phyloP scores from a whole-genome alignment of 139 green algal species.

The Micromonas commoda region DNA sequence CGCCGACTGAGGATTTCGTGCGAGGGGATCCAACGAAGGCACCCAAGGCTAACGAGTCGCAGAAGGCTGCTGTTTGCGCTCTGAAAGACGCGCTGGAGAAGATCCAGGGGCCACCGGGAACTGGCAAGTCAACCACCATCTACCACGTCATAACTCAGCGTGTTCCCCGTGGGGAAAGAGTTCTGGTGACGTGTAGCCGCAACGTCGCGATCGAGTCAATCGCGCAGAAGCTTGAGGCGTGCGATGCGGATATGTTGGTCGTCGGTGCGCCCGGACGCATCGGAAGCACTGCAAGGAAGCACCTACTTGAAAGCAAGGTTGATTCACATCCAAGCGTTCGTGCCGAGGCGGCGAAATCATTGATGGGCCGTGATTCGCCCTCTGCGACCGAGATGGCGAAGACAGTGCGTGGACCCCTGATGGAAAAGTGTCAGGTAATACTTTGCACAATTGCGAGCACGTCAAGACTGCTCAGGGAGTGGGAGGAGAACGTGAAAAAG shows the following conservation, averaged over 20 bases:
- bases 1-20: background rate
- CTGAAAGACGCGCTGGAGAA: constrained; percentile 7
- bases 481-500: background rate
- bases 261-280: background rate
- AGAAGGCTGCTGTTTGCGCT: background rate
- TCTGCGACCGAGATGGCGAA: background rate
- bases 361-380: background rate
- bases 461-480: constrained; percentile 1
- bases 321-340: background rate
- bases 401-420: background rate
- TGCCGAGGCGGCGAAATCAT: background rate
- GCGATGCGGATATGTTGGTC: constrained; percentile 9
- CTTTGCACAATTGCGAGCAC: constrained; percentile 20
- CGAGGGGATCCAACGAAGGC: background rate
- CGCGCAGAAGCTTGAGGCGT: constrained; percentile 15
- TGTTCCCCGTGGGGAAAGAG: background rate
- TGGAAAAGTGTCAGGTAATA: background rate
- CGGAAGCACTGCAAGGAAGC: background rate
- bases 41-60: constrained; percentile 3
- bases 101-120: constrained; percentile 23
- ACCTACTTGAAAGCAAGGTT: background rate
- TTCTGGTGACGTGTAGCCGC: constrained; percentile 21
- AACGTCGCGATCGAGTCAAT: constrained; percentile 21
- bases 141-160: constrained; percentile 15
- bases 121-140: constrained; percentile 17